Evolutionary conservation across 139 green algal genomes (phyloP), one percentile per base, ranked within the genome.

Genomic region (Marvania coccoides): DNA sequence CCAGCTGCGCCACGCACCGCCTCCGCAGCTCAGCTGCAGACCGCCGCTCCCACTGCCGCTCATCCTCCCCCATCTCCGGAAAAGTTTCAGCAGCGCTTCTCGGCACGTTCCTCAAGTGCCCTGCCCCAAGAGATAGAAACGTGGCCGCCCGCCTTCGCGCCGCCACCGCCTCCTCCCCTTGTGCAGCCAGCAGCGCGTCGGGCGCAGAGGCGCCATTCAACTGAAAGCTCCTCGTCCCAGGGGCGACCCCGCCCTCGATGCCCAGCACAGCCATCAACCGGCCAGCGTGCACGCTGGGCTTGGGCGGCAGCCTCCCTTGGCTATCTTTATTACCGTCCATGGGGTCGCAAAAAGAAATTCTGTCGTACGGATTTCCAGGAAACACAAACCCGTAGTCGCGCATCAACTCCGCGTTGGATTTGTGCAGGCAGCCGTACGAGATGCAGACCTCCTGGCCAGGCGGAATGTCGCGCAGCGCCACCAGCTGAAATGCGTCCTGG

Each of bases 321-420:
- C n/a, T n/a, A n/a, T n/a, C n/a, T n/a, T n/a, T n/a, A n/a, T n/a
- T n/a, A n/a, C n/a, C n/a, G n/a, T n/a, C n/a, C n/a, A n/a, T n/a
- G n/a, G n/a, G n/a, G n/a, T n/a, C n/a, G 47, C 53, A 37, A 47
- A 82, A 81, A 19, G 47, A 28, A 5, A 82, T 19, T 10, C 51
- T 33, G 47, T 82, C 75, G 28, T 72, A 73, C 14, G 47, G 10
- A 47, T 82, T 82, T 10, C 59, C 75, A 1, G 53, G 54, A 23
- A 77, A 24, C 23, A 82, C 59, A 48, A 82, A 82, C 7, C 75
- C 75, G 23, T 81, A 77, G 46, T 82, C 72, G 12, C 71, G 63
- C 72, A 82, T 65, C 45, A 82, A 37, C 2, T 54, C 48, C 7
- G 34, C 9, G 45, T 70, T 82, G 33, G 8, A 13, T 46, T 82